phyloP scores from a whole-genome alignment of 805 yeast species.

The Saccharomycopsis sp. region DNA sequence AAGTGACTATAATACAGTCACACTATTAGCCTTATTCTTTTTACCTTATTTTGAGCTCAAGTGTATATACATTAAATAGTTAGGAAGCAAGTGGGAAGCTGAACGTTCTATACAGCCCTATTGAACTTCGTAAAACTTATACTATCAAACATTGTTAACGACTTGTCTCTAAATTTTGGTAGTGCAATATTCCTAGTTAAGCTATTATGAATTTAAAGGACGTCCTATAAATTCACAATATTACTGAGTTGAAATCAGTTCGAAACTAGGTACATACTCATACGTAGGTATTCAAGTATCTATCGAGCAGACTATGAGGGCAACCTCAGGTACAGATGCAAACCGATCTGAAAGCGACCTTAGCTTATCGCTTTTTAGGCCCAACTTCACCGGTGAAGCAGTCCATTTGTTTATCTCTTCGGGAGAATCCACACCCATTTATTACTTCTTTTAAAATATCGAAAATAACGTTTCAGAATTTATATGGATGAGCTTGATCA shows the following conservation, averaged over 20 bases:
- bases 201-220: too few relatives aligned
- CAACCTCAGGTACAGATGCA: background rate
- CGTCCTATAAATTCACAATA: too few relatives aligned
- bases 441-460: background rate
- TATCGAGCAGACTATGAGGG: too few relatives aligned
- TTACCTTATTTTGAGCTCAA: background rate
- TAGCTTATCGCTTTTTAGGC: too few relatives aligned
- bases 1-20: too few relatives aligned
- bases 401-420: background rate
- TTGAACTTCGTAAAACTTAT: background rate
- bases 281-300: too few relatives aligned
- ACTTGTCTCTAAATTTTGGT: background rate
- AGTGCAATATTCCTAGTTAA: background rate
- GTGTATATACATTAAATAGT: background rate
- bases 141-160: background rate
- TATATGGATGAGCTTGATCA: background rate
- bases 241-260: too few relatives aligned
- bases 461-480: background rate
- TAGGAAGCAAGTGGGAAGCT: background rate
- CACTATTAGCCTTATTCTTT: background rate
- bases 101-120: background rate
- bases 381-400: too few relatives aligned
- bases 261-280: too few relatives aligned
- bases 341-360: background rate
- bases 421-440: background rate